Base-by-base conservation (phyloP, 2,329 filamentous ascomycete genomes). In the Grosmannia clavigera region DNA sequence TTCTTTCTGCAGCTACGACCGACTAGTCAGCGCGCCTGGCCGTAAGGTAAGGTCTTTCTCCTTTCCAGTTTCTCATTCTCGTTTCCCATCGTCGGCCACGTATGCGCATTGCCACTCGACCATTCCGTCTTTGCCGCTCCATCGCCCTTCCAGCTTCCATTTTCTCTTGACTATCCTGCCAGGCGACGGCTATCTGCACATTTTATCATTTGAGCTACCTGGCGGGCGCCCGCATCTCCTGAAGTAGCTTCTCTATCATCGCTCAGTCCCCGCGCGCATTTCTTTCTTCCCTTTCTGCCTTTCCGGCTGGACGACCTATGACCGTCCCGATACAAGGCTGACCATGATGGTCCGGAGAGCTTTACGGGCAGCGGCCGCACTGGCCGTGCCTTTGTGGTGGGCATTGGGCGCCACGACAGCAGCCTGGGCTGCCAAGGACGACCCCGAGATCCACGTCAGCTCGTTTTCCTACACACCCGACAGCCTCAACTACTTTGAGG, bases 401-500 rank as follows among this genome's bases (percentile, higher is more conserved):
- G 46, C 58, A 1, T 22, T 50, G 38, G 48, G 40, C 54, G 58
- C 57, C 14, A 50, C 55, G 7, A 29, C 61, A 14, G 14, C 43
- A 3, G 43, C 54, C 58, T 74, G 70, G 70, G 61, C 70, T 57
- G 72, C 73, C 70, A 80, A 80, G 67, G 81, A 85, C 68, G 77
- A 78, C 56, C 92, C 92, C 29, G 78, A 78, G 60, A 79, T 96
- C 67, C 77, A 80, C 63, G 75, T 78, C 61, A 87, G 77, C 58
- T 73, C 80, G 55, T 88, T 96, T 74, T 76, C 87, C 53, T 78
- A 84, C 67, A 73, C 78, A 59, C 88, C 90, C 0, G 70, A 75
- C 59, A 84, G 85, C 70, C 76, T 96, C 65, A 87, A 88, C 74
- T 99, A 96, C 74, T 97, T 99, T 70, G 86, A 94, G 68, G 89